Base-by-base conservation (phyloP, 2,329 filamentous ascomycete species). In the Diplodia seriata region DNA sequence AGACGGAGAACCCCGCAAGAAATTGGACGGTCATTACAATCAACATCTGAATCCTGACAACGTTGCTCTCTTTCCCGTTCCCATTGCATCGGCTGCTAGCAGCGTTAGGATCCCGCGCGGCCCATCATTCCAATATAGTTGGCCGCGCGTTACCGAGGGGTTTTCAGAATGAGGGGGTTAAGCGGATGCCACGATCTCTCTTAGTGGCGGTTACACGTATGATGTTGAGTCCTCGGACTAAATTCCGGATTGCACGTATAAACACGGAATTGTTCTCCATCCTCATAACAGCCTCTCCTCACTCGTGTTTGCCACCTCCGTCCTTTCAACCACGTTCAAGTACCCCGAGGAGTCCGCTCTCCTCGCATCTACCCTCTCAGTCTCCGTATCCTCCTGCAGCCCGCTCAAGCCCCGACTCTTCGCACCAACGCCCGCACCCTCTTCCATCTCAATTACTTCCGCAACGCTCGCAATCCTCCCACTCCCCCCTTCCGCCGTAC, bases 271-370 rank as follows among this genome's bases (percentile, higher is more conserved):
- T 15, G 11, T 8, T 26, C 2, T 9, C 11, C 43, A 12, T 20
- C 18, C n/a, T 59, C 38, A 59, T n/a, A 59, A 29, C 36, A 59
- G 14, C 18, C 38, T 59, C 55, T 59, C 55, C 7, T 36, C 38
- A 29, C 55, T 59, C 55, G 55, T 23, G 23, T 59, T n/a, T 6
- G n/a, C 31, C 54, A 3, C 14, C 12, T 4, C 20, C 36, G 20
- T 7, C 20, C 31, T 31, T 23, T 20, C 55, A 14, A 23, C 36
- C 55, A 47, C 55, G 15, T 20, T n/a, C 55, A 29, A 59, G 26
- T 20, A 59, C 12, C 23, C 23, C 36, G 38, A 3, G 3, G 33
- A 43, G 15, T 59, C 55, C 20, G 14, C 12, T 14, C 38, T 26
- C 20, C 55, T 20, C 36, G 55, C 20, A 36, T 31, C 26, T 18